Evolutionary conservation across 2,329 filamentous ascomycete species (phyloP).

Genomic region (Helminthosporium solani): DNA sequence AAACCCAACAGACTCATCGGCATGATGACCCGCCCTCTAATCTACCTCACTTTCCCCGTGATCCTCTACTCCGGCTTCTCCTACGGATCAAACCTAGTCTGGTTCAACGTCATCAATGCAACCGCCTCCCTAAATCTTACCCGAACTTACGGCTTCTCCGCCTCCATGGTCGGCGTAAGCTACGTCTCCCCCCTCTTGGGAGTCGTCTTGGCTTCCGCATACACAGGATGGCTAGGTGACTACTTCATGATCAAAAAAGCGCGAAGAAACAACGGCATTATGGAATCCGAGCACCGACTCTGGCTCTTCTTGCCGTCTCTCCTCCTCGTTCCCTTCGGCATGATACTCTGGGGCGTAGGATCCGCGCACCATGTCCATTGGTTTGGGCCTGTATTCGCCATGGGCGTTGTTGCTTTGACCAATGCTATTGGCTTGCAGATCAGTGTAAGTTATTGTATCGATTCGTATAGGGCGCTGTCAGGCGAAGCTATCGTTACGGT

Average conservation of each 20-base stretch:
- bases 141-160: constrained; percentile 40
- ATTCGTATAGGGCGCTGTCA: constrained; percentile 51
- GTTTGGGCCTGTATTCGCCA: constrained; percentile 51
- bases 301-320: constrained; percentile 42
- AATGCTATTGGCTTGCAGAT: constrained; percentile 49
- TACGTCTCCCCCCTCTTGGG: constrained; percentile 42
- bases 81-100: constrained; percentile 44
- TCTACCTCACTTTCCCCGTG: constrained; percentile 36
- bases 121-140: constrained; percentile 44
- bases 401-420: constrained; percentile 48
- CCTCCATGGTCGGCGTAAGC: constrained; percentile 42
- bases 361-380: constrained; percentile 49
- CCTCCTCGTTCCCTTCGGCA: constrained; percentile 45
- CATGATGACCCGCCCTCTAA: constrained; percentile 28
- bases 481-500: constrained; percentile 54
- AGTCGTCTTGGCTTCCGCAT: constrained; percentile 38
- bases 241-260: constrained; percentile 35
- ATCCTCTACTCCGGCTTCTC: constrained; percentile 44
- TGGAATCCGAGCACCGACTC: constrained; percentile 42
- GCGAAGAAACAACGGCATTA: constrained; percentile 37
- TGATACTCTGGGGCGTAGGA: constrained; percentile 54
- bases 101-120: constrained; percentile 49
- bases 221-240: constrained; percentile 39
- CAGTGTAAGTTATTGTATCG: constrained; percentile 50
- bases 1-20: constrained; percentile 30